Evolutionary conservation across 1,284 basidiomycete genomes (phyloP).

Genomic region (Ganoderma lucidum): DNA sequence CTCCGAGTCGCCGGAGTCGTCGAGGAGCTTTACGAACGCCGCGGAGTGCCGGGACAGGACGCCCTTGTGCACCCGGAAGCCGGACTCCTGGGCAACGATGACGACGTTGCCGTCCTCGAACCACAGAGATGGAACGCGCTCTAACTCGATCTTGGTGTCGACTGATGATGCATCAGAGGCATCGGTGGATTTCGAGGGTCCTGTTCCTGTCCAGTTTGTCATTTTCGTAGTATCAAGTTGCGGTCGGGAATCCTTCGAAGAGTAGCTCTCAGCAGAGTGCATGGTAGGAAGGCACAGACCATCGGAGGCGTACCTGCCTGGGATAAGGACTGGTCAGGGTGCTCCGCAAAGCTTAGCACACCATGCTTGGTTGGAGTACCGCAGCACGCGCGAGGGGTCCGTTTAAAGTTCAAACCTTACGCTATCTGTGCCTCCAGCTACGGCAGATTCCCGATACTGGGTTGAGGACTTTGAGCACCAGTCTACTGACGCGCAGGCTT

Average conservation of each 20-base stretch:
- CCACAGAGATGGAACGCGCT: conserved; percentile 9
- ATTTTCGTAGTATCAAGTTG: not conserved
- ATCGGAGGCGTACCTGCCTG: not conserved
- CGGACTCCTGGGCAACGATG: conserved; percentile 1
- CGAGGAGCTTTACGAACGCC: conserved; percentile 2
- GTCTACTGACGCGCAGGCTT: too few species aligned
- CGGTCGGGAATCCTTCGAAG: not conserved
- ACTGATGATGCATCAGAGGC: not conserved
- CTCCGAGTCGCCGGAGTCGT: not conserved
- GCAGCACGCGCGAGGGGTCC: not conserved
- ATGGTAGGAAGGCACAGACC: not conserved
- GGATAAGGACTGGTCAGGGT: not conserved
- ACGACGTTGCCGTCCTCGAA: conserved; percentile 20
- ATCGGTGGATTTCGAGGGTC: not conserved
- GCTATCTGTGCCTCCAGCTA: not conserved
- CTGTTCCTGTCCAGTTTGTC: not conserved
- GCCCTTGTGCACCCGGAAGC: conserved; percentile 15
- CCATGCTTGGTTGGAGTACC: not conserved
- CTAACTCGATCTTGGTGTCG: not conserved
- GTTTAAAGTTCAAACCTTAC: not conserved
- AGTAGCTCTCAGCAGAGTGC: not conserved
- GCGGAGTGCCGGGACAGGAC: conserved; percentile 1
- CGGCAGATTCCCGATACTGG: not conserved
- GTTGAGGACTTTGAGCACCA: too few species aligned
- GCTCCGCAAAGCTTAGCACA: not conserved